A percentile compares a stretch with the other conserved stretches of the same genome.
These are phyloP conservation scores for Hevea brasiliensis DNA, from an alignment of 345 rosid genomes.

Conservation along the genomic window DNA sequence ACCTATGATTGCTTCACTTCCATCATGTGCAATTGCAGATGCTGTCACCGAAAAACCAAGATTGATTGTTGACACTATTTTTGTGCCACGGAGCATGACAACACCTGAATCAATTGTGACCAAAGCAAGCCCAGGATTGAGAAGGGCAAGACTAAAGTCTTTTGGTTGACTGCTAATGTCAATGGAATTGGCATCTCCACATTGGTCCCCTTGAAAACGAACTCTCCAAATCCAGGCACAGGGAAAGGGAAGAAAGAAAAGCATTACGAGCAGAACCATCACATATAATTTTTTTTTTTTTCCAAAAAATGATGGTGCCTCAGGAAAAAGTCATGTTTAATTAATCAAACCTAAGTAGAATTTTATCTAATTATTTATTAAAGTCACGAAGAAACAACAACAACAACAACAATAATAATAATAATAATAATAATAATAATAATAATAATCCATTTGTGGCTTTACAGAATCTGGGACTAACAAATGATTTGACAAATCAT, in stretches of 20 bases:
- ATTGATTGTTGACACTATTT: slow-evolving; percentile 63
- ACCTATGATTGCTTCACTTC: slow-evolving; percentile 84
- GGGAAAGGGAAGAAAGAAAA: slow-evolving; percentile 12
- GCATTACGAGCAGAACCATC: not conserved
- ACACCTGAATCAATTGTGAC: slow-evolving; percentile 74
- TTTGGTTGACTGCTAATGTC: slow-evolving; percentile 87
- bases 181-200: slow-evolving; percentile 59
- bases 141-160: slow-evolving; percentile 77
- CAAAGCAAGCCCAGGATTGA: slow-evolving; percentile 64
- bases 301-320: not conserved
- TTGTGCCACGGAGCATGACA: slow-evolving; percentile 67
- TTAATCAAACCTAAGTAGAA: not conserved
- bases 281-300: too few species aligned
- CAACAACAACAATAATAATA: too few species aligned
- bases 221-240: slow-evolving; percentile 67
- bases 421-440: too few species aligned
- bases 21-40: slow-evolving; percentile 81
- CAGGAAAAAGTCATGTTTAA: not conserved
- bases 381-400: too few species aligned
- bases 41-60: slow-evolving; percentile 85
- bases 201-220: slow-evolving; percentile 64
- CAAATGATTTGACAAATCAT: not conserved
- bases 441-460: too few species aligned
- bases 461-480: too few species aligned
- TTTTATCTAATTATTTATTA: not conserved